phyloP scores from a whole-genome alignment of 306 rosid genomes.

The Nissolia schottii region DNA sequence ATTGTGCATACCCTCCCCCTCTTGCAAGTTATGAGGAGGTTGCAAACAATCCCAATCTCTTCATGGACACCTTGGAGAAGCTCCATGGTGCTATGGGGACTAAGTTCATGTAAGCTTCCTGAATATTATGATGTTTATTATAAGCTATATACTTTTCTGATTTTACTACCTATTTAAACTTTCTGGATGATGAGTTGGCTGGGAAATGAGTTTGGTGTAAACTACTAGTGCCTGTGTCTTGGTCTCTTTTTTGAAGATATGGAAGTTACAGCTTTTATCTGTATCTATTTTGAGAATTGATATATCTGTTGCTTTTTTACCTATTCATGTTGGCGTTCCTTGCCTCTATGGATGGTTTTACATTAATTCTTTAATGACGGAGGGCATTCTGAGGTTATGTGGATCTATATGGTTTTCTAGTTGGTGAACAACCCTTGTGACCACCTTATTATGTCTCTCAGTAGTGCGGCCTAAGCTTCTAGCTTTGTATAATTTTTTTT shows the following conservation, averaged over 20 bases:
- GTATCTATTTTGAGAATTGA: neutral
- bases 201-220: neutral
- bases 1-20: constrained; percentile 53
- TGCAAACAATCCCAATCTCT: constrained; percentile 46
- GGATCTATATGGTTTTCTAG: neutral
- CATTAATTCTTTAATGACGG: neutral
- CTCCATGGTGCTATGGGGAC: constrained; percentile 72
- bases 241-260: neutral
- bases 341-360: neutral
- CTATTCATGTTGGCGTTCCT: neutral
- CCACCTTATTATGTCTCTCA: neutral
- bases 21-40: constrained; percentile 58
- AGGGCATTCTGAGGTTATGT: neutral
- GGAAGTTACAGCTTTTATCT: neutral
- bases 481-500: neutral
- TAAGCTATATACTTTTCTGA: neutral
- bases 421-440: neutral
- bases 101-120: constrained; percentile 70
- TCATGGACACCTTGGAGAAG: constrained; percentile 62
- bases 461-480: neutral
- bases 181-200: neutral
- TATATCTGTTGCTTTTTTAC: neutral
- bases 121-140: neutral
- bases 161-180: neutral
- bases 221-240: neutral